Conservation (phyloP, 1,139 yeast genomes). For the Debaryomyces nepalensis region DNA sequence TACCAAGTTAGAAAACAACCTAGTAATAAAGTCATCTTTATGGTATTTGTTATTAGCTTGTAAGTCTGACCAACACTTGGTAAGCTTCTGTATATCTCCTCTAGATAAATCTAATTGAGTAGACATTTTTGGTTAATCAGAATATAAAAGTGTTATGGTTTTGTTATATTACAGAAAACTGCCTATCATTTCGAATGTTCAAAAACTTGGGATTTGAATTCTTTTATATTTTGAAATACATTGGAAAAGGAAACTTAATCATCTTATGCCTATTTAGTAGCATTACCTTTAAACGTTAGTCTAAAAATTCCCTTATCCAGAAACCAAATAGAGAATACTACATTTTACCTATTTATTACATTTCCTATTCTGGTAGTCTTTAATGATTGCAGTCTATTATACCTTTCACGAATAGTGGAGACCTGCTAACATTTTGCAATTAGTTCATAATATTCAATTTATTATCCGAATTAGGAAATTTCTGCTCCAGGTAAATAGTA, state of each 20-base stretch:
- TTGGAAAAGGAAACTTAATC: slow-evolving; percentile 4
- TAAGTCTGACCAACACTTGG: slow-evolving; percentile 36
- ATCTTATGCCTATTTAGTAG: slow-evolving; percentile 1
- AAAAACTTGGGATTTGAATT: slow-evolving; percentile 10
- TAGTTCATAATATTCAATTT: slow-evolving; percentile 12
- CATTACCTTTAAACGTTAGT: slow-evolving; percentile 6
- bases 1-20: slow-evolving; percentile 41
- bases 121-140: slow-evolving; percentile 5
- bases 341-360: slow-evolving; percentile 5
- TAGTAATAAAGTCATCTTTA: slow-evolving; percentile 33
- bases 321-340: slow-evolving; percentile 7
- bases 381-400: not conserved
- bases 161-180: slow-evolving; percentile 7
- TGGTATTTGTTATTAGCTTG: slow-evolving; percentile 35
- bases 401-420: slow-evolving; percentile 7
- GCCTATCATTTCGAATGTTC: not conserved
- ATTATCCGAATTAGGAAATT: slow-evolving; percentile 22
- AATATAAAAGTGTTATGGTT: slow-evolving; percentile 1
- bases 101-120: slow-evolving; percentile 8
- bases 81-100: slow-evolving; percentile 10
- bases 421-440: slow-evolving; percentile 1
- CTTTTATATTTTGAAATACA: slow-evolving; percentile 14
- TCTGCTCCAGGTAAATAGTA: not conserved
- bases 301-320: slow-evolving; percentile 14
- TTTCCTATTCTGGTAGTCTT: slow-evolving; percentile 6